Evolutionary conservation across 805 yeast species (phyloP), one percentile per base, ranked within the genome.

Genomic region (Teunomyces tritomae): DNA sequence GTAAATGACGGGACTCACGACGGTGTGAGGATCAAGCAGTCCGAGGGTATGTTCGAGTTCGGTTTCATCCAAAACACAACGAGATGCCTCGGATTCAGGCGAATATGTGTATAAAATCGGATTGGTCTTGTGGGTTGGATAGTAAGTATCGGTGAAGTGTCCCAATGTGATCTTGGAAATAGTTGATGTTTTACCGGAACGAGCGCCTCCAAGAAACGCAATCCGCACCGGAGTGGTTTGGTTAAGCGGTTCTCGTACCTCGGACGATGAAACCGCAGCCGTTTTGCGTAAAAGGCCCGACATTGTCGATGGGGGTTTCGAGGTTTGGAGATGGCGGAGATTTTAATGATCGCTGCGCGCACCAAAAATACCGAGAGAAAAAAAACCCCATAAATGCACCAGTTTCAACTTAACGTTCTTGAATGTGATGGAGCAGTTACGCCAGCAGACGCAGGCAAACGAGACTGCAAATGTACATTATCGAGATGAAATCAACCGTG

Each of bases 61-160:
- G 8, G 46, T 39, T 11, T 61, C 64, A 43, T 66, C 69, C n/a
- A 69, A 50, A 3, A 66, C 47, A 3, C 49, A 33, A 10, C 63
- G 49, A 3, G 63, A 43, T 34, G 51, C 46, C 4, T 28, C 42
- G 3, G 55, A 44, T 3, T 48, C 57, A 0, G 91, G 83, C 5
- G 58, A 62, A 57, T 73, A 86, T 14, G 80, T 80, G 49, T 83
- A 74, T 34, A 85, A 60, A 48, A 82, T 70, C 24, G 89, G 80
- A 3, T 78, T 79, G 48, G 83, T 82, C 47, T 74, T 78, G 39
- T 78, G 70, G 3, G 92, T 87, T 4, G 94, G 95, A 56, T 87
- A 87, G 60, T 87, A 85, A 0, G 86, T 85, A 49, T 84, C 90
- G 43, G 81, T 73, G 47, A 77, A 81, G 24, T 71, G 70, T 24